These are phyloP conservation scores for Arachis stenosperma DNA, from an alignment of 306 rosid species.

Conservation along the genomic window DNA sequence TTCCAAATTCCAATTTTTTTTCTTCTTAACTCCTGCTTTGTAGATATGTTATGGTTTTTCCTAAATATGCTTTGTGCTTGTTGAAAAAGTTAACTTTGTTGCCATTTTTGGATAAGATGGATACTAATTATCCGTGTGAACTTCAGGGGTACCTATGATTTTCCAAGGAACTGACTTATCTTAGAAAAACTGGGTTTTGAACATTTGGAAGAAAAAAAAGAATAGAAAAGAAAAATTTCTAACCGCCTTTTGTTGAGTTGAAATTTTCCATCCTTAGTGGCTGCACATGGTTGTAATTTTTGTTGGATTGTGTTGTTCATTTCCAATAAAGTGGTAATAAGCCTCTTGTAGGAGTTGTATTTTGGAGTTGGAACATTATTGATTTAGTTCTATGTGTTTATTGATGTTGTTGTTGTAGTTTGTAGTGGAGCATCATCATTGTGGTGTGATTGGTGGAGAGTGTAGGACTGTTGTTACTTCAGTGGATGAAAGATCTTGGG, in stretches of 20 bases:
- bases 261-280: not conserved
- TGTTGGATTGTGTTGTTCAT: constrained; percentile 31
- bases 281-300: constrained; percentile 19
- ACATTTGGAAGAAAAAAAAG: constrained; percentile 39
- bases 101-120: constrained; percentile 32
- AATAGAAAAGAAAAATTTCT: not conserved
- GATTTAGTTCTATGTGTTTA: constrained; percentile 42
- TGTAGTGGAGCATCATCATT: constrained; percentile 40
- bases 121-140: constrained; percentile 53
- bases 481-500: constrained; percentile 42
- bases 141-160: constrained; percentile 40
- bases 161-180: constrained; percentile 45
- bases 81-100: constrained; percentile 35
- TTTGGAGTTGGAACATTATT: constrained; percentile 28
- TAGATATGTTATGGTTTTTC: not conserved
- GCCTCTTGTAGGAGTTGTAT: constrained; percentile 34
- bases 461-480: constrained; percentile 38
- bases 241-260: constrained; percentile 9
- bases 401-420: constrained; percentile 53
- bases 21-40: not conserved
- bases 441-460: constrained; percentile 42
- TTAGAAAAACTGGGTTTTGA: constrained; percentile 54
- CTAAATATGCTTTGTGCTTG: not conserved
- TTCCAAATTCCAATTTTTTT: not conserved
- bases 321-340: constrained; percentile 38